Percentiles rank a stretch among this genome's conserved stretches.
phyloP scores from a whole-genome alignment of 371 early-diverging fungal genomes.

The Mortierella sp. region DNA sequence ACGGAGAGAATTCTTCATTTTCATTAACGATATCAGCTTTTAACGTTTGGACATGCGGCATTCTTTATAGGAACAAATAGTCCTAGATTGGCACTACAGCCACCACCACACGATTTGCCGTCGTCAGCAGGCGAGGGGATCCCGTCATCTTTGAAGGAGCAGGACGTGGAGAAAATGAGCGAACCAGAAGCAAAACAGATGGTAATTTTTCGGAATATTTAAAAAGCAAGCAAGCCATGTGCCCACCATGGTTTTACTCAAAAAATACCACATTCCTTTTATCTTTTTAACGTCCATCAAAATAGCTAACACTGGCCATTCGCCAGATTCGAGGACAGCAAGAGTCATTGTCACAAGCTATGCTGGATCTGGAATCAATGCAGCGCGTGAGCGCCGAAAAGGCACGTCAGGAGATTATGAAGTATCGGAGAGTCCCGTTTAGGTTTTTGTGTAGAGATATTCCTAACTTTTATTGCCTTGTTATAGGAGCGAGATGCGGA shows the following conservation, averaged over 20 bases:
- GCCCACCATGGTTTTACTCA: not conserved
- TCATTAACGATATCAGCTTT: not conserved
- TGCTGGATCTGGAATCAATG: slow-evolving; percentile 27
- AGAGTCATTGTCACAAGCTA: slow-evolving; percentile 9
- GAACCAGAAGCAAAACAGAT: slow-evolving; percentile 28
- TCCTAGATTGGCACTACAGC: slow-evolving; percentile 26
- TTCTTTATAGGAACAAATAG: not conserved
- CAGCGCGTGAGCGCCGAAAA: slow-evolving; percentile 30
- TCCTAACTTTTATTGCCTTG: not conserved
- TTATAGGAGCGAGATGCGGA: slow-evolving; percentile 37
- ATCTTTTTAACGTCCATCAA: not conserved
- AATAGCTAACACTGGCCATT: slow-evolving; percentile 27
- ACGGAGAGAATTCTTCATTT: not conserved
- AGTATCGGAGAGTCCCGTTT: not conserved
- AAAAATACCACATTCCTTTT: not conserved
- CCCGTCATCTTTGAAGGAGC: slow-evolving; percentile 12
- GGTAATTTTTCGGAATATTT: slow-evolving; percentile 10
- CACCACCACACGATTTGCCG: slow-evolving; percentile 36
- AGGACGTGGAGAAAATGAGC: slow-evolving; percentile 23
- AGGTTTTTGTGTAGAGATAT: not conserved
- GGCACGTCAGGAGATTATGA: slow-evolving; percentile 12
- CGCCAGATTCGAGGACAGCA: slow-evolving; percentile 37
- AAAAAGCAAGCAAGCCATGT: not conserved
- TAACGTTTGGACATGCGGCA: not conserved
- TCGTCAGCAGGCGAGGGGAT: slow-evolving; percentile 1